These are phyloP conservation scores for Emericellopsis terricola DNA, from an alignment of 495 filamentous ascomycete species.

Conservation along the genomic window DNA sequence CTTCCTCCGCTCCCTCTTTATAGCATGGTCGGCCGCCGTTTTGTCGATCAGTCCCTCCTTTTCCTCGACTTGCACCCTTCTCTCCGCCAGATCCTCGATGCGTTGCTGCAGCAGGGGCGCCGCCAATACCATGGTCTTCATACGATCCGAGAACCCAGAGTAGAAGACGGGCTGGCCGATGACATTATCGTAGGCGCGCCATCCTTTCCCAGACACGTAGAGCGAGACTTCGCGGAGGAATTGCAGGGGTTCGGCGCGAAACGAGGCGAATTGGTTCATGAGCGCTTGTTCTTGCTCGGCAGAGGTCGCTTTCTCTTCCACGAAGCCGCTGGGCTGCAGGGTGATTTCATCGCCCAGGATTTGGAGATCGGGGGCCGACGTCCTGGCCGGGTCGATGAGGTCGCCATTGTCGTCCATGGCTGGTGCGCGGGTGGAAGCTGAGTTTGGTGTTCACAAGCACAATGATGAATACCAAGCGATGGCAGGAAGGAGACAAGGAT, in stretches of 20 bases:
- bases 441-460: too few relatives aligned
- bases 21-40: constrained; percentile 31
- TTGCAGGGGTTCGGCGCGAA: constrained; percentile 38
- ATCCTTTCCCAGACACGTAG: constrained; percentile 78
- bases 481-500: too few relatives aligned
- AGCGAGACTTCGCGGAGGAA: constrained; percentile 86
- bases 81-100: constrained; percentile 58
- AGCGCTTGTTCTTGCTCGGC: constrained; percentile 47
- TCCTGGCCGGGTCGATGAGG: constrained; percentile 11
- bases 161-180: constrained; percentile 92
- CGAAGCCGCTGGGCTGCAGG: constrained; percentile 61
- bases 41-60: constrained; percentile 48
- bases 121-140: constrained; percentile 59
- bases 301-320: constrained; percentile 22
- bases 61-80: constrained; percentile 55
- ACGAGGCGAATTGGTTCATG: constrained; percentile 67
- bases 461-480: too few relatives aligned
- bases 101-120: constrained; percentile 55
- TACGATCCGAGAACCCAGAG: constrained; percentile 74
- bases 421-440: background rate
- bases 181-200: constrained; percentile 81
- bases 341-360: constrained; percentile 66
- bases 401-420: constrained; percentile 18
- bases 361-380: constrained; percentile 60
- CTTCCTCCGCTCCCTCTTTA: constrained; percentile 41